Evolutionary conservation across 2,329 filamentous ascomycete species (phyloP), one percentile per base, ranked within the genome.

Genomic region (Rasamsonia emersonii): DNA sequence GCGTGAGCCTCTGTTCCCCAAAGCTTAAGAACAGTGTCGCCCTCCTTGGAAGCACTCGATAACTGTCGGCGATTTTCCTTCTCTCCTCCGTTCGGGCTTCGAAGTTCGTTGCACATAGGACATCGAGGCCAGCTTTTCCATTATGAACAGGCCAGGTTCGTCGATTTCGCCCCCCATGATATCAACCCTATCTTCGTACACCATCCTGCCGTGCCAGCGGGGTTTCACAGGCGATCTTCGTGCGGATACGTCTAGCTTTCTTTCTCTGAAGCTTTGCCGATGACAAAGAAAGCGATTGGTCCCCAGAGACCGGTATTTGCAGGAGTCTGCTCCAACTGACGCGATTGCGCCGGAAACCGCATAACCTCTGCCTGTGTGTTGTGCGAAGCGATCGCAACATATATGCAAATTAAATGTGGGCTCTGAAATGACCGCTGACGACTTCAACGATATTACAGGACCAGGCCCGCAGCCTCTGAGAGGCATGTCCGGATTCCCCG

Each of bases 401-500:
- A n/a, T n/a, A n/a, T n/a, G n/a, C n/a, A n/a, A n/a, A n/a, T n/a
- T n/a, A n/a, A n/a, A n/a, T n/a, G n/a, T n/a, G n/a, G n/a, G n/a
- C n/a, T n/a, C n/a, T n/a, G n/a, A n/a, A n/a, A n/a, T n/a, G n/a
- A n/a, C n/a, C n/a, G 35, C 44, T 46, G 31, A 47, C 38, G 24
- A 4, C 17, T 30, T n/a, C 20, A 20, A 8, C 16, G 17, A 26
- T 32, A 23, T 28, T 32, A 42, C 46, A 72, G 68, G 61, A 46
- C 60, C 64, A 39, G 61, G 63, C 45, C 61, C 65, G 41, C 68
- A 71, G 54, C 59, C 64, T 43, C 50, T 73, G 43, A 65, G 68
- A 53, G 62, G 61, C 38, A 68, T 73, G 56, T 64, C 67, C 39
- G 63, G 68, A 47, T 76, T 74, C 51, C 63, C 66, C 48, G 54